Evolutionary conservation across 805 yeast genomes (phyloP).

Genomic region (Candida montana): DNA sequence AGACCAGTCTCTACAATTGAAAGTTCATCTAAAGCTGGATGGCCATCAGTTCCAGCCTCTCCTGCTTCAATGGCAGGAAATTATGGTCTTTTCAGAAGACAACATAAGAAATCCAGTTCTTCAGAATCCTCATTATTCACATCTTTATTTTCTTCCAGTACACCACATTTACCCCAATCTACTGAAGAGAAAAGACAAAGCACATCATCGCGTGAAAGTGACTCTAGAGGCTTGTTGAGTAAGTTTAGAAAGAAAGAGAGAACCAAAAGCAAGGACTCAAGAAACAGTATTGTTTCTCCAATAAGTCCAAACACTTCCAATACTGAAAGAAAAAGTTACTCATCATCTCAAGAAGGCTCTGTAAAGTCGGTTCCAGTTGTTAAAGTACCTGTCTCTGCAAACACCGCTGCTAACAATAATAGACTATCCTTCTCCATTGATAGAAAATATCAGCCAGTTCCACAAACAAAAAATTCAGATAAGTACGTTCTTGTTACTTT

Average conservation of each 20-base stretch:
- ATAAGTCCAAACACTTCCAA: constrained; percentile 13
- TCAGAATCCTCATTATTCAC: constrained; percentile 46
- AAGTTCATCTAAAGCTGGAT: constrained; percentile 19
- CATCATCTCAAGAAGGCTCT: constrained; percentile 3
- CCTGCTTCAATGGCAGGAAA: constrained; percentile 21
- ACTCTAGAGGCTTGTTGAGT: constrained; percentile 18
- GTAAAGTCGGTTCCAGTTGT: background rate
- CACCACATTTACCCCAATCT: constrained; percentile 18
- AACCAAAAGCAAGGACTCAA: constrained; percentile 13
- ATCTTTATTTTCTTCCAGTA: constrained; percentile 34
- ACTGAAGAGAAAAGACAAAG: constrained; percentile 15
- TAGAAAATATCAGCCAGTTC: constrained; percentile 34
- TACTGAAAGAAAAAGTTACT: constrained; percentile 8
- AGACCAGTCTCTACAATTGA: constrained; percentile 37
- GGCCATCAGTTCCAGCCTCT: constrained; percentile 32
- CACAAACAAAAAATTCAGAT: constrained; percentile 27
- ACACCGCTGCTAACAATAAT: background rate
- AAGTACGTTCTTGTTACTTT: constrained; percentile 50
- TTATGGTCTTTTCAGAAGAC: constrained; percentile 53
- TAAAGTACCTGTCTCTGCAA: background rate
- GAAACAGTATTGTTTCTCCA: constrained; percentile 11
- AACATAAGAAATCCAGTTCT: constrained; percentile 60
- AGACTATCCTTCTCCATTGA: constrained; percentile 24
- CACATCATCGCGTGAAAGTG: constrained; percentile 8
- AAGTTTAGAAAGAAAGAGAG: constrained; percentile 20